Evolutionary conservation across 2,329 filamentous ascomycete genomes (phyloP).

Genomic region (Lachnellula hyalina): DNA sequence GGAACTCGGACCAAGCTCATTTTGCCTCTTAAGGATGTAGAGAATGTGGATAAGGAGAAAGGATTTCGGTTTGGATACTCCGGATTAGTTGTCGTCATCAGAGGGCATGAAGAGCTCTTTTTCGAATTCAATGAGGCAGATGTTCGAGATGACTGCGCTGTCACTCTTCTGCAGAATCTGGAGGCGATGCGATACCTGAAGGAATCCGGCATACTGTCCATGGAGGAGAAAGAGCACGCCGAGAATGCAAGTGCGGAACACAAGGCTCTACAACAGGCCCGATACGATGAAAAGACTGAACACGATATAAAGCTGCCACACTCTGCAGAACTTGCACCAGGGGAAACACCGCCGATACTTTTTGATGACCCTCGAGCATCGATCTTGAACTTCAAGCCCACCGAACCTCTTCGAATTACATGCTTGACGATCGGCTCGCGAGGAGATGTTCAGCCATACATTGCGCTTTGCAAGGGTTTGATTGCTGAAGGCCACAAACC

Average conservation of each 20-base stretch:
- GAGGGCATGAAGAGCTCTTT: constrained; percentile 91
- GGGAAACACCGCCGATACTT: constrained; percentile 66
- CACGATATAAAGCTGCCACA: constrained; percentile 48
- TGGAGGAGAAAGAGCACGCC: constrained; percentile 64
- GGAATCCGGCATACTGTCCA: constrained; percentile 62
- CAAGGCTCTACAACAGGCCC: constrained; percentile 71
- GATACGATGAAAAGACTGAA: constrained; percentile 47
- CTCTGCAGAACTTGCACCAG: constrained; percentile 38
- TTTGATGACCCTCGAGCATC: constrained; percentile 89
- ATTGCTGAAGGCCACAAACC: constrained; percentile 80
- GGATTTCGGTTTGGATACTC: constrained; percentile 90
- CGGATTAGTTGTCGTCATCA: constrained; percentile 86
- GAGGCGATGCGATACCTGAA: constrained; percentile 66
- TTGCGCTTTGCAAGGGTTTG: constrained; percentile 87
- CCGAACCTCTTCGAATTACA: constrained; percentile 73
- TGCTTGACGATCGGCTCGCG: constrained; percentile 94
- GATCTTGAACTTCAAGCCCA: constrained; percentile 85
- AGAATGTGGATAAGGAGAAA: constrained; percentile 91
- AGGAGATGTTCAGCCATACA: constrained; percentile 96
- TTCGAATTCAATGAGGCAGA: constrained; percentile 83
- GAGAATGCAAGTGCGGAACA: constrained; percentile 76
- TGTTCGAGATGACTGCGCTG: constrained; percentile 79
- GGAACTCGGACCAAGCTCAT: constrained; percentile 91
- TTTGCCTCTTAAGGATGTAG: constrained; percentile 82
- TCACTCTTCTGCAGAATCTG: constrained; percentile 72